These are phyloP conservation scores for Candida nitratophila DNA, from an alignment of 805 yeast species.

Conservation along the genomic window DNA sequence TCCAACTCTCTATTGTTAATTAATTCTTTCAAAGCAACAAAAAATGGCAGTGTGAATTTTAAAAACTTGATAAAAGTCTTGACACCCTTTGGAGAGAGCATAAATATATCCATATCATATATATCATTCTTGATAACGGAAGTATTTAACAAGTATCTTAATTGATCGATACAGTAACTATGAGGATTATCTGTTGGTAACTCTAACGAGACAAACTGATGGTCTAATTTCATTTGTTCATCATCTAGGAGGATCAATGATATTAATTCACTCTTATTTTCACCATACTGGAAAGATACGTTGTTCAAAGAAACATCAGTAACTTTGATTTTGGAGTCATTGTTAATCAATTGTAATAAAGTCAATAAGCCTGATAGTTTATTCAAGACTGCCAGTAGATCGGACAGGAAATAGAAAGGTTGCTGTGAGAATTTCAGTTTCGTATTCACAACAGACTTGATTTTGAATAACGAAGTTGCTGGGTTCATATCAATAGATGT, in stretches of 20 bases:
- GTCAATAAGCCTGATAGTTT: slow-evolving; percentile 22
- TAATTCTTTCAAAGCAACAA: slow-evolving; percentile 12
- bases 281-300: slow-evolving; percentile 26
- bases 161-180: slow-evolving; percentile 14
- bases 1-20: slow-evolving; percentile 5
- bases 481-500: slow-evolving; percentile 17
- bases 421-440: slow-evolving; percentile 13
- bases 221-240: slow-evolving; percentile 7
- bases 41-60: slow-evolving; percentile 23
- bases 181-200: slow-evolving; percentile 26
- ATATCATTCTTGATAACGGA: neutral
- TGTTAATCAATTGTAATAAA: slow-evolving; percentile 21
- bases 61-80: slow-evolving; percentile 21
- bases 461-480: slow-evolving; percentile 20
- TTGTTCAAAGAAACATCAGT: slow-evolving; percentile 20
- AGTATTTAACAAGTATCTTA: slow-evolving; percentile 11
- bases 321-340: slow-evolving; percentile 20
- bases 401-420: slow-evolving; percentile 1
- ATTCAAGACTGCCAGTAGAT: slow-evolving; percentile 17
- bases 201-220: slow-evolving; percentile 7
- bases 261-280: slow-evolving; percentile 16
- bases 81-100: slow-evolving; percentile 13
- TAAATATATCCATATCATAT: slow-evolving; percentile 4
- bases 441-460: slow-evolving; percentile 20
- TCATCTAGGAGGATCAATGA: slow-evolving; percentile 17